These are phyloP conservation scores for Tetrahymena malaccensis DNA, from an alignment of 73 alveolate species.

Conservation along the genomic window DNA sequence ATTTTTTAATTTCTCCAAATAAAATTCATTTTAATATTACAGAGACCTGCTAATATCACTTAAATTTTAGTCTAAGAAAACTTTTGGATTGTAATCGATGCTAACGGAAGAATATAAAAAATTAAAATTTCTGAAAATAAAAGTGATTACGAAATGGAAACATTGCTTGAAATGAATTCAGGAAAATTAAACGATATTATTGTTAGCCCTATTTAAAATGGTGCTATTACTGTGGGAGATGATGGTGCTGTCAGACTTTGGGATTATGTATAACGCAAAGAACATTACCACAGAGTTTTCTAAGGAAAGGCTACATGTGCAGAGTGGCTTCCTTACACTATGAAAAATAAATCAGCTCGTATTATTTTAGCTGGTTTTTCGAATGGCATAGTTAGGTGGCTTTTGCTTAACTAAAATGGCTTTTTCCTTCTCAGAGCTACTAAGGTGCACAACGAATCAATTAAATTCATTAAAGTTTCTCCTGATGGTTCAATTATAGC, in stretches of 20 bases:
- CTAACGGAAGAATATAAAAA: conserved; percentile 85
- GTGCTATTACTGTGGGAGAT: conserved; percentile 84
- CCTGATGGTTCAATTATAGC: conserved; percentile 56
- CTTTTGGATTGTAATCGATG: conserved; percentile 89
- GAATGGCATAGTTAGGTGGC: conserved; percentile 70
- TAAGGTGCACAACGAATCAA: conserved; percentile 69
- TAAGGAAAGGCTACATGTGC: conserved; percentile 66
- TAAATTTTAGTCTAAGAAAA: conserved; percentile 72
- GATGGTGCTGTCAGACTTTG: conserved; percentile 83
- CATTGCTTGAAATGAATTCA: conserved; percentile 73
- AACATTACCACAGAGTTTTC: conserved; percentile 53
- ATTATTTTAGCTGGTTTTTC: conserved; percentile 70
- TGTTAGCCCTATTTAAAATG: conserved; percentile 63
- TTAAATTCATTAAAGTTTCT: conserved; percentile 48
- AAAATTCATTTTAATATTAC: neutral
- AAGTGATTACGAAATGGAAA: conserved; percentile 23
- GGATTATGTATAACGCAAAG: conserved; percentile 79
- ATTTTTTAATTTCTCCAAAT: conserved; percentile 27
- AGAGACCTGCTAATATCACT: conserved; percentile 77
- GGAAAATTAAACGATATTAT: conserved; percentile 72
- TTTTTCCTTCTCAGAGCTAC: conserved; percentile 52
- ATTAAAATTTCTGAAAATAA: conserved; percentile 26
- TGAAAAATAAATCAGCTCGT: conserved; percentile 59
- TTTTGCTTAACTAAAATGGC: conserved; percentile 40
- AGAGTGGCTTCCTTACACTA: conserved; percentile 60